Conservation (phyloP, 1,284 basidiomycete genomes). For the Boletus calvinii region DNA sequence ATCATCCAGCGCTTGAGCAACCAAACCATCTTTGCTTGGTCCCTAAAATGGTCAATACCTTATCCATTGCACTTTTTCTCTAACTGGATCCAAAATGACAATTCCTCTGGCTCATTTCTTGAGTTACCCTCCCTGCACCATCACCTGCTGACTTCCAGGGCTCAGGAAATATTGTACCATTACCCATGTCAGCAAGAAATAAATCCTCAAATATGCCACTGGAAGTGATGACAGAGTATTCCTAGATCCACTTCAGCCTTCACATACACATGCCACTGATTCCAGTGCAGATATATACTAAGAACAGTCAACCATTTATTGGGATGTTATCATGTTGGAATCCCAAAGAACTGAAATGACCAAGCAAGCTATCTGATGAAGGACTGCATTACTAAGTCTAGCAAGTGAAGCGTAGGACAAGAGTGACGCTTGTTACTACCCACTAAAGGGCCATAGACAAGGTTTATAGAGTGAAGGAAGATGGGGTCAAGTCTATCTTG, state of each 20-base stretch:
- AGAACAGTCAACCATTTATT: background rate
- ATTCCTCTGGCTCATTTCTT: background rate
- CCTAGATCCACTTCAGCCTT: background rate
- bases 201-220: background rate
- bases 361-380: too few species aligned
- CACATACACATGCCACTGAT: background rate
- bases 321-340: constrained; percentile 1
- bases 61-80: background rate
- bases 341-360: too few species aligned
- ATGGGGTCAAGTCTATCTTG: too few species aligned
- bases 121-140: background rate
- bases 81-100: background rate
- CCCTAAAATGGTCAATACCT: background rate
- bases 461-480: too few species aligned
- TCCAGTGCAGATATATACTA: background rate
- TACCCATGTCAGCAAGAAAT: background rate
- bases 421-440: too few species aligned
- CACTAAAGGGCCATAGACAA: too few species aligned
- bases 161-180: background rate
- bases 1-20: too few species aligned
- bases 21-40: too few species aligned
- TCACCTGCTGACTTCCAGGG: background rate
- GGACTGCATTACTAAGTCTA: too few species aligned
- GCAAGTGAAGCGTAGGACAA: too few species aligned
- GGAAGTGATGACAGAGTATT: background rate